Evolutionary conservation across 2,329 filamentous ascomycete species (phyloP), one percentile per base, ranked within the genome.

Genomic region (Diaporthe australafricana): DNA sequence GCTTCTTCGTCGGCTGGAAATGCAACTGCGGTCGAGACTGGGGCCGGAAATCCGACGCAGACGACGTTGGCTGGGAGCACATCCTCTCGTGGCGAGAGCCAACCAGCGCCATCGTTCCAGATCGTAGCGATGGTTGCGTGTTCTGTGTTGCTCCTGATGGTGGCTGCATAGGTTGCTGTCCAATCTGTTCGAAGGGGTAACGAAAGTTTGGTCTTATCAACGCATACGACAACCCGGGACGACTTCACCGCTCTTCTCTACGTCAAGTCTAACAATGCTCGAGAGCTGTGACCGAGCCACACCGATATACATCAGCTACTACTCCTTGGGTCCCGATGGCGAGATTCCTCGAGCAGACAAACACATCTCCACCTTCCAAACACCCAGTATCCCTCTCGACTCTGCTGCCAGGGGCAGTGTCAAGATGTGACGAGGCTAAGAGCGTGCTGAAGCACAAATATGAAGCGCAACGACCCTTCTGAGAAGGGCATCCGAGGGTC

Each of bases 121-220:
- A 45, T 72, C 17, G 38, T 55, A 27, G 48, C 30, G 25, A 17
- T 56, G 55, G 7, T 63, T 55, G 56, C 56, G 17, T 20, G 45
- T 50, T 30, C 45, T 27, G n/a, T 50, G 3, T 38, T 65, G 60
- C 3, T 20, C 3, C 9, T 65, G 9, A 9, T 50, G 22, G 45
- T 22, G 14, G 2, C 25, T 20, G n/a, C 1, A 8, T 65, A 50
- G 45, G 45, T 14, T 20, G 27, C 38, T 30, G 14, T 17, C 7
- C 20, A 5, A 14, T 16, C 11, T 7, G 6, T 20, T 8, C 2
- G 30, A n/a, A 1, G 16, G 7, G n/a, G 14, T n/a, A 38, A 20
- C 42, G 48, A 12, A 5, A 11, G 11, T n/a, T 20, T 3, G 38
- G 25, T 2, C 32, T 30, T 1, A 32, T 47, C 11, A 25, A 16